Evolutionary conservation across 129 eudicot species (phyloP).

Genomic region (Gnaphalium uliginosum): DNA sequence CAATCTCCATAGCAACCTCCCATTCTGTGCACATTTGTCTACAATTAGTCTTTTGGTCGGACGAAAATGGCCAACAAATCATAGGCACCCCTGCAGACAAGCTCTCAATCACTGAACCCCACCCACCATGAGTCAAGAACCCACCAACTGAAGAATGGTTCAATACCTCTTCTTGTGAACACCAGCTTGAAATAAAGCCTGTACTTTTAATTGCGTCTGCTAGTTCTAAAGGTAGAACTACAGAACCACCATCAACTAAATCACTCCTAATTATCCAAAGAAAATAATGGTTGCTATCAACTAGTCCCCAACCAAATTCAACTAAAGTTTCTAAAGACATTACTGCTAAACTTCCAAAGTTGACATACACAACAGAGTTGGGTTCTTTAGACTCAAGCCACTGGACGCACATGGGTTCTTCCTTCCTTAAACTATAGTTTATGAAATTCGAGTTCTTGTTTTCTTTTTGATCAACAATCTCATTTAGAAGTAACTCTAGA

Average conservation of each 20-base stretch:
- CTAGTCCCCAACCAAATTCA: slow-evolving; percentile 10
- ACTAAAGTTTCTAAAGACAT: not conserved
- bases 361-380: too few relatives aligned
- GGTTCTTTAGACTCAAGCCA: not conserved
- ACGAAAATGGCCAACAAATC: not conserved
- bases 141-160: too few relatives aligned
- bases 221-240: not conserved
- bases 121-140: too few relatives aligned
- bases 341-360: not conserved
- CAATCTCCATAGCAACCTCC: not conserved
- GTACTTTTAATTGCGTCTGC: not conserved
- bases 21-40: not conserved
- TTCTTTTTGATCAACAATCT: not conserved
- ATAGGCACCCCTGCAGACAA: slow-evolving; percentile 3
- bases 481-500: not conserved
- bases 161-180: slow-evolving; percentile 1
- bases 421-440: not conserved
- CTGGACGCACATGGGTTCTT: not conserved
- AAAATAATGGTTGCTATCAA: not conserved
- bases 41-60: not conserved
- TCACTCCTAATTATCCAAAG: slow-evolving; percentile 2
- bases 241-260: not conserved
- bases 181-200: not conserved
- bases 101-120: slow-evolving; percentile 2
- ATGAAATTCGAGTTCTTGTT: not conserved